phyloP scores from a whole-genome alignment of 2,329 filamentous ascomycete species.

The Stachybotrys echinatus region DNA sequence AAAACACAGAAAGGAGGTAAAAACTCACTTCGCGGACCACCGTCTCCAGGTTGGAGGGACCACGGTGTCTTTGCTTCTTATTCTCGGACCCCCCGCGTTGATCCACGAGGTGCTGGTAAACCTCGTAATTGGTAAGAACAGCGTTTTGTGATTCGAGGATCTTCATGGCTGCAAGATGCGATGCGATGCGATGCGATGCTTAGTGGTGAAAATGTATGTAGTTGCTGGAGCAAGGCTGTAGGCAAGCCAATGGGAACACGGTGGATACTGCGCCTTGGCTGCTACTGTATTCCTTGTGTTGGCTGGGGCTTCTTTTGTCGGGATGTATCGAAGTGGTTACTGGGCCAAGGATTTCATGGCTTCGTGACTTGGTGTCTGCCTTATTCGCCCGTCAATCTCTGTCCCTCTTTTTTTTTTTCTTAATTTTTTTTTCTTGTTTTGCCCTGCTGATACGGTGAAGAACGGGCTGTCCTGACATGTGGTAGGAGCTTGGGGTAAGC shows the following conservation, averaged over 20 bases:
- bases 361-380: too few relatives aligned
- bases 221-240: background rate
- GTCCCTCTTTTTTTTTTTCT: background rate
- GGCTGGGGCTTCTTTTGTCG: too few relatives aligned
- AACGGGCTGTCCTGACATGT: background rate
- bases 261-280: background rate
- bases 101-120: conserved; percentile 59
- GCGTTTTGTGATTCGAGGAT: conserved; percentile 67
- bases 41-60: conserved; percentile 54
- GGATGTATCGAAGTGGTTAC: too few relatives aligned
- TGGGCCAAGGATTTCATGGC: too few relatives aligned
- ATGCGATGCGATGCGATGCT: background rate
- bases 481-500: background rate
- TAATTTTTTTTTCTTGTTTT: background rate
- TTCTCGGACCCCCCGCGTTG: conserved; percentile 33
- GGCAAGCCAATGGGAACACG: background rate
- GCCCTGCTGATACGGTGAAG: too few relatives aligned
- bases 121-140: conserved; percentile 68
- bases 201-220: conserved; percentile 1
- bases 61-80: conserved; percentile 46
- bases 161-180: conserved; percentile 45
- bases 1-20: conserved; percentile 1
- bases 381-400: background rate
- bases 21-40: conserved; percentile 58
- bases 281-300: background rate